These are phyloP conservation scores for Paspalum vaginatum DNA, from an alignment of 176 grass and related monocot genomes.

Conservation along the genomic window DNA sequence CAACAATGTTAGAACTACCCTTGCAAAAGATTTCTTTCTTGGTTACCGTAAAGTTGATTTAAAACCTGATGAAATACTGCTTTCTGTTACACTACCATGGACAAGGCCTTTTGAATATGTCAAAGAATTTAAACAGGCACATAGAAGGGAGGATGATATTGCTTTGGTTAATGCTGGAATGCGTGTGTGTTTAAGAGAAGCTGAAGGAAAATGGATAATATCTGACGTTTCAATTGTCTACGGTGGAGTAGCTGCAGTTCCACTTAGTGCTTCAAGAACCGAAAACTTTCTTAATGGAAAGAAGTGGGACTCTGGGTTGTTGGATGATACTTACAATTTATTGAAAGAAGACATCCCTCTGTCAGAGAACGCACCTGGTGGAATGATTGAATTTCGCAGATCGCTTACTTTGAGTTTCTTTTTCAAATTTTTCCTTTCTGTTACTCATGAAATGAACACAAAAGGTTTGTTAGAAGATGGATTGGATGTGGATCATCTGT, in stretches of 20 bases:
- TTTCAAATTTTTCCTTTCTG: slow-evolving; percentile 92
- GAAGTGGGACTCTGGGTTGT: slow-evolving; percentile 63
- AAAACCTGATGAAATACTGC: slow-evolving; percentile 70
- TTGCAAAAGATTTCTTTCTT: slow-evolving; percentile 87
- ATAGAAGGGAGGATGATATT: slow-evolving; percentile 99
- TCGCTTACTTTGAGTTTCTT: slow-evolving; percentile 97
- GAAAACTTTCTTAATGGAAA: slow-evolving; percentile 66
- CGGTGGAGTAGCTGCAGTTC: slow-evolving; percentile 81
- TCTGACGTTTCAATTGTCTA: slow-evolving; percentile 80
- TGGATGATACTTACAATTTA: slow-evolving; percentile 62
- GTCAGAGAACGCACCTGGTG: slow-evolving; percentile 85
- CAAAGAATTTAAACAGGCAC: slow-evolving; percentile 97
- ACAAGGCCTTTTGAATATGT: slow-evolving; percentile 84
- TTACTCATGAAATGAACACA: slow-evolving; percentile 76
- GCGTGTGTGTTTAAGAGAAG: slow-evolving; percentile 63
- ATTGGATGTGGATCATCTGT: slow-evolving; percentile 54
- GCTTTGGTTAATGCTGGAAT: slow-evolving; percentile 96
- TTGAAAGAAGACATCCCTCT: slow-evolving; percentile 85
- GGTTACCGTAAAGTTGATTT: slow-evolving; percentile 92
- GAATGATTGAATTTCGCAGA: slow-evolving; percentile 96
- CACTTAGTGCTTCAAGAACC: slow-evolving; percentile 68
- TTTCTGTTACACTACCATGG: slow-evolving; percentile 86
- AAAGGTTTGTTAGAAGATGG: slow-evolving; percentile 57
- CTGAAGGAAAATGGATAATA: slow-evolving; percentile 58
- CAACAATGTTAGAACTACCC: slow-evolving; percentile 63